phyloP scores from a whole-genome alignment of 208 protist species.

The Trypanosoma boissoni region DNA sequence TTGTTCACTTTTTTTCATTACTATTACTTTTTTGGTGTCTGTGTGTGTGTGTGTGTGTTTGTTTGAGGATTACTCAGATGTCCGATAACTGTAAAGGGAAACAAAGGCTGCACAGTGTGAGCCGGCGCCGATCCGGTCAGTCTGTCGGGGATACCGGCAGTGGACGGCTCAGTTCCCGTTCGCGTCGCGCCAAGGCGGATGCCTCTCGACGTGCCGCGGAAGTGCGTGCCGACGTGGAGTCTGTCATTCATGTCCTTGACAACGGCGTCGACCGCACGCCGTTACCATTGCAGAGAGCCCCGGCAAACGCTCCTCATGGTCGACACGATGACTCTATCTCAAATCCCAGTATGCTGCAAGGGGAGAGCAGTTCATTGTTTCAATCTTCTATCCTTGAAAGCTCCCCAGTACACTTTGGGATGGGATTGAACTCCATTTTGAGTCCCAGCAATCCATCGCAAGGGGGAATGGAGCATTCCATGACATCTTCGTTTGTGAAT shows the following conservation, averaged over 20 bases:
- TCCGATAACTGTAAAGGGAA: no score
- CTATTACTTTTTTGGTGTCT: constrained; percentile 4
- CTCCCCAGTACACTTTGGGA: constrained; percentile 5
- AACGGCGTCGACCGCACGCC: constrained; percentile 86
- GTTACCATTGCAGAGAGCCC: constrained; percentile 56
- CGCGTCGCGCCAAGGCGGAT: constrained; percentile 35
- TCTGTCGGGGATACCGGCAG: neutral
- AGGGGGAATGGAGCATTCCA: constrained; percentile 3
- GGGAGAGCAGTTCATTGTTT: constrained; percentile 50
- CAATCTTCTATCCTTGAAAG: constrained; percentile 66
- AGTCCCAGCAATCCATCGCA: constrained; percentile 6
- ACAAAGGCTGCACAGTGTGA: no score
- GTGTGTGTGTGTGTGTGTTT: no score
- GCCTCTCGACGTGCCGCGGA: constrained; percentile 43
- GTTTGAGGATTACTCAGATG: no score
- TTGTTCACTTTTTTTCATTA: no score
- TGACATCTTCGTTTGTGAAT: constrained; percentile 21
- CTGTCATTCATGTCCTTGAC: constrained; percentile 77
- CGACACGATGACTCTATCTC: constrained; percentile 6
- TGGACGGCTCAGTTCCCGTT: neutral
- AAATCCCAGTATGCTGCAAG: constrained; percentile 1
- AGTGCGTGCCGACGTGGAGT: constrained; percentile 41
- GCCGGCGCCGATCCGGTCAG: neutral
- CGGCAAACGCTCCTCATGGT: constrained; percentile 24
- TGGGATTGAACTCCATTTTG: neutral